Base-by-base conservation (phyloP, 768 basidiomycete genomes). In the Mycena metata region DNA sequence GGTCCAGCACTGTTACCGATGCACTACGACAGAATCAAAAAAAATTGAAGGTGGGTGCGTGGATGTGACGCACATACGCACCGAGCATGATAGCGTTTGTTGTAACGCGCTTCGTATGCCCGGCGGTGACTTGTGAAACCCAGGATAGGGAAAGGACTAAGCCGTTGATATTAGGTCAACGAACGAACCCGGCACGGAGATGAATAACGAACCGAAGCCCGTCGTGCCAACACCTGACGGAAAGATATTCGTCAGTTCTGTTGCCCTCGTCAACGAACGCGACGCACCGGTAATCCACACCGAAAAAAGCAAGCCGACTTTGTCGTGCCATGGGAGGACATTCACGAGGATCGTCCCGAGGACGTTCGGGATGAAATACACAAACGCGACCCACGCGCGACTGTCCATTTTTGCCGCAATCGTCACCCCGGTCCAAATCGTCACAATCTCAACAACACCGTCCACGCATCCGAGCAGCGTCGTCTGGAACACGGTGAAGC, bases 1-100 rank as follows among this genome's bases (percentile, higher is more conserved):
- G 92, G 91, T n/a, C 88, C 88, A 1, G 86, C 86, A 2, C 91
- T 81, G 64, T 94, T 93, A 11, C 86, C 88, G 26, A 86, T 79
- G 66, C 84, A 86, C 64, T 70, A n/a, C 39, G 21, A 33, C n/a
- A 19, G 30, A 36, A 35, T 19, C 11, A 41, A 15, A 9, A 1
- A 5, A 26, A 13, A 16, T 5, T 33, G 26, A 7, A 52, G 3
- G 10, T 35, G 19, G 15, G 8, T 1, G 36, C 6, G 51, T 24
- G 51, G 30, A n/a, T n/a, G n/a, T 11, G 47, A 64, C 55, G 33
- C 5, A 71, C 77, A 43, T 66, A 70, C 36, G 69, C 69, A 10
- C 59, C 46, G 39, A 70, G 64, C 64, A 70, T 57, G 15, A 70
- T 70, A 7, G 69, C 69, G 41, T 70, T 70, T 7, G 64, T 70